These are phyloP conservation scores for Nephelium lappaceum DNA, from an alignment of 345 rosid species.

Conservation along the genomic window DNA sequence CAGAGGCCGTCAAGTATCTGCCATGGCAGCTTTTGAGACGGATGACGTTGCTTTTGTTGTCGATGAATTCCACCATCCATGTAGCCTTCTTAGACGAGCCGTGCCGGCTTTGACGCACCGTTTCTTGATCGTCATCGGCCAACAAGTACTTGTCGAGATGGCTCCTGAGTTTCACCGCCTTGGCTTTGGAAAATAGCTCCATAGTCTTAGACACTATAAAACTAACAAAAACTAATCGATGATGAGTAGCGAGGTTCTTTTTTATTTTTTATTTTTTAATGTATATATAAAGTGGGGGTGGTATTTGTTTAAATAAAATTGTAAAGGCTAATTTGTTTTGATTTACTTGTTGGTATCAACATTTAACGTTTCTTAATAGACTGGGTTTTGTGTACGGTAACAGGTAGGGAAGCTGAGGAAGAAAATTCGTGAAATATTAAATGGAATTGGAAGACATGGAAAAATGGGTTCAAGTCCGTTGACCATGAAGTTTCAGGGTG, in stretches of 20 bases:
- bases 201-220: neutral
- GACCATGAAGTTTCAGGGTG: constrained; percentile 5
- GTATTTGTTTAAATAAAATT: neutral
- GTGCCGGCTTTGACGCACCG: constrained; percentile 75
- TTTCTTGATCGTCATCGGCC: constrained; percentile 70
- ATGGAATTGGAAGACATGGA: neutral
- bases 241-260: too few relatives aligned
- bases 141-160: constrained; percentile 81
- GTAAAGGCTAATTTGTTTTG: constrained; percentile 33
- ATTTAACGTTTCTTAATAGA: neutral
- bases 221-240: neutral
- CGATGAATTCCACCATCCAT: constrained; percentile 77
- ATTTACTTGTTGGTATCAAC: constrained; percentile 22
- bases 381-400: neutral
- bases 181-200: constrained; percentile 73
- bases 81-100: constrained; percentile 47
- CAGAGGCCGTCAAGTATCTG: constrained; percentile 73
- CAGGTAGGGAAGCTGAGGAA: neutral
- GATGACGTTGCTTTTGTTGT: constrained; percentile 38
- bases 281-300: neutral
- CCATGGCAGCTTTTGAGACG: constrained; percentile 66
- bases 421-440: neutral
- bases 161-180: constrained; percentile 72
- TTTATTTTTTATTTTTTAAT: too few relatives aligned
- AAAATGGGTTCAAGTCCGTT: neutral